phyloP scores from a whole-genome alignment of 805 yeast species.

The Dipodascus geniculatus region DNA sequence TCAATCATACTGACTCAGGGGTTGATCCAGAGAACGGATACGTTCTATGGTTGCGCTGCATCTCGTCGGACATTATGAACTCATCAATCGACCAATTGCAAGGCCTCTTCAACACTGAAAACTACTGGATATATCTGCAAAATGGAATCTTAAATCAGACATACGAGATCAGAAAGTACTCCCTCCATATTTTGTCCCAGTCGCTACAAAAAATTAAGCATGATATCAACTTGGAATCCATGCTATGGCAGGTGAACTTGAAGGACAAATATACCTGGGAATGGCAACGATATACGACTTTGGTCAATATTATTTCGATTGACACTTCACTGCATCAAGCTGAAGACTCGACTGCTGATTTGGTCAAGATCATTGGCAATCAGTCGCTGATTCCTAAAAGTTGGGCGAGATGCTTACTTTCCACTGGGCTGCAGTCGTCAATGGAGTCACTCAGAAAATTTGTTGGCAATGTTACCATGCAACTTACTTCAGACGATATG shows the following conservation, averaged over 20 bases:
- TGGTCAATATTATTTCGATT: slow-evolving; percentile 69
- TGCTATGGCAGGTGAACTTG: slow-evolving; percentile 31
- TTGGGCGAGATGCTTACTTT: slow-evolving; percentile 64
- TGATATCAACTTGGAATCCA: slow-evolving; percentile 27
- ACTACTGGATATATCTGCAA: slow-evolving; percentile 50
- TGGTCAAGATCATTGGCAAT: slow-evolving; percentile 39
- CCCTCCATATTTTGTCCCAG: slow-evolving; percentile 51
- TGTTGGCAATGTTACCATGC: slow-evolving; percentile 42
- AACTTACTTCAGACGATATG: slow-evolving; percentile 37
- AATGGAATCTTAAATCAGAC: slow-evolving; percentile 39
- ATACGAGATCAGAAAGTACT: slow-evolving; percentile 61
- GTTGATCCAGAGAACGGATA: background rate
- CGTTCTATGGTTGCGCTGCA: background rate
- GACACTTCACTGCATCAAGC: slow-evolving; percentile 84
- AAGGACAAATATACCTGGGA: slow-evolving; percentile 29
- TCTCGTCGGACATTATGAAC: background rate
- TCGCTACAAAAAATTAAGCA: slow-evolving; percentile 35
- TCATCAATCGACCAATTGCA: background rate
- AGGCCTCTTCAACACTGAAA: slow-evolving; percentile 7
- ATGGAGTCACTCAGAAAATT: slow-evolving; percentile 68
- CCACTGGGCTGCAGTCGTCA: slow-evolving; percentile 65
- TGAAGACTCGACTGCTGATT: slow-evolving; percentile 59
- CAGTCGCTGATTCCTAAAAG: slow-evolving; percentile 44
- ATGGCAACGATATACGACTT: slow-evolving; percentile 65
- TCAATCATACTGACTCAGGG: background rate